These are phyloP conservation scores for Leucocoprinus birnbaumii DNA, from an alignment of 768 basidiomycete genomes.

Conservation along the genomic window DNA sequence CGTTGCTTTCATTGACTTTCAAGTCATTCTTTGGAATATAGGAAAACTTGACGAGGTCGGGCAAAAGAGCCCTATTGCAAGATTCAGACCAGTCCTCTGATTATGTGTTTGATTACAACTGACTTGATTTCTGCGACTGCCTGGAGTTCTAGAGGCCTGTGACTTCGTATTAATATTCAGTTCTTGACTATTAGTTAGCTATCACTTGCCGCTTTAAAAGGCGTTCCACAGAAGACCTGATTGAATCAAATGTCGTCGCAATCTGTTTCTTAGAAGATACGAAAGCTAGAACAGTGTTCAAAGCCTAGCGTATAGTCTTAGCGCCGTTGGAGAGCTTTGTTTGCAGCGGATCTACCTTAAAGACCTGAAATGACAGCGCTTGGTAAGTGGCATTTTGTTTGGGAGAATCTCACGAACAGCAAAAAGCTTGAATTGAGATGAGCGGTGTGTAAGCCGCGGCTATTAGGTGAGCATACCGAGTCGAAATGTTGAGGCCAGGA, in stretches of 20 bases:
- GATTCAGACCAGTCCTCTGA: neutral
- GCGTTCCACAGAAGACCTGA: slow-evolving; percentile 78
- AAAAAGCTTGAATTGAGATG: slow-evolving; percentile 3
- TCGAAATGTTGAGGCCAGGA: slow-evolving; percentile 68
- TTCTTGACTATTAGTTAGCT: neutral
- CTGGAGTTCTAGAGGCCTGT: slow-evolving; percentile 74
- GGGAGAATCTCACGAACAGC: neutral
- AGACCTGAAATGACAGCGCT: slow-evolving; percentile 37
- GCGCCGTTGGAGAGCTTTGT: neutral
- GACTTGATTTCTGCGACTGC: slow-evolving; percentile 86
- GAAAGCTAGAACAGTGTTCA: slow-evolving; percentile 89
- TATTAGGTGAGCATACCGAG: slow-evolving; percentile 32
- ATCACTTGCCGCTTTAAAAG: slow-evolving; percentile 65
- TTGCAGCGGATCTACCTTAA: slow-evolving; percentile 44
- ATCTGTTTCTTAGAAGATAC: slow-evolving; percentile 78
- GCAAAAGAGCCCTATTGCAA: slow-evolving; percentile 65
- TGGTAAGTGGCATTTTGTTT: neutral
- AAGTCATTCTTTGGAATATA: slow-evolving; percentile 69
- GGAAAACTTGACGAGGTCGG: slow-evolving; percentile 77
- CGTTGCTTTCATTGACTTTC: slow-evolving; percentile 39
- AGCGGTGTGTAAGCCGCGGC: neutral
- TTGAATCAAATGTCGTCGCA: slow-evolving; percentile 73
- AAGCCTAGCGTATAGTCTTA: slow-evolving; percentile 46
- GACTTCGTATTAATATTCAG: slow-evolving; percentile 7
- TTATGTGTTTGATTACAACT: slow-evolving; percentile 14